phyloP scores from a whole-genome alignment of 768 basidiomycete genomes.

The Tephrocybe sp. region DNA sequence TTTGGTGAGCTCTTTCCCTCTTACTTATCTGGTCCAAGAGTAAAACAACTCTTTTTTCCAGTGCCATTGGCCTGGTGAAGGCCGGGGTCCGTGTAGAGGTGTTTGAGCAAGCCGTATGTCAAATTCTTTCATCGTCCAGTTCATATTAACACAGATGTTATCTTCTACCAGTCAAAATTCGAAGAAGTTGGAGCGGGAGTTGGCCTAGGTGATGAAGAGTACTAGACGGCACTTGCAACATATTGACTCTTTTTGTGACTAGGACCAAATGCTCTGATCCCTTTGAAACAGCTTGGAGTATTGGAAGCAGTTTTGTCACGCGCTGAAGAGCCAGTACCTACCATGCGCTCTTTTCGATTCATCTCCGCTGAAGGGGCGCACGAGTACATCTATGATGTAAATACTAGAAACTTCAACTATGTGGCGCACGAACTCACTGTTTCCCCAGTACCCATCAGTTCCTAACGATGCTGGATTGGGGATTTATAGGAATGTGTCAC shows the following conservation, averaged over 20 bases:
- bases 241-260: too few relatives aligned
- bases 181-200: conserved; percentile 59
- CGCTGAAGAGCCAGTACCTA: conserved; percentile 32
- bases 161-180: conserved; percentile 37
- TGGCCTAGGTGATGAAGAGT: conserved; percentile 35
- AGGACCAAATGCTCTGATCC: conserved; percentile 53
- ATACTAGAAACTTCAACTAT: conserved; percentile 10
- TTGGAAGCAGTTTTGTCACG: conserved; percentile 40
- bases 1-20: conserved; percentile 28
- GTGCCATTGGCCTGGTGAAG: conserved; percentile 42
- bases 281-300: conserved; percentile 43
- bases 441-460: conserved; percentile 30
- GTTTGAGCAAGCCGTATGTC: conserved; percentile 51
- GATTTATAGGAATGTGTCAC: conserved; percentile 35
- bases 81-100: conserved; percentile 46
- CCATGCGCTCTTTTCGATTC: conserved; percentile 36
- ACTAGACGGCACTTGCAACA: too few relatives aligned
- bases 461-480: conserved; percentile 40
- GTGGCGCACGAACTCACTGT: neutral
- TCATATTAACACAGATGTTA: neutral
- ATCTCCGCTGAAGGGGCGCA: conserved; percentile 42
- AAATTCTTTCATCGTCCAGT: neutral
- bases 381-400: conserved; percentile 46
- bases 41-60: conserved; percentile 11
- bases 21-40: neutral